phyloP scores from a whole-genome alignment of 169 alveolate species.

The Eimeria praecox region DNA sequence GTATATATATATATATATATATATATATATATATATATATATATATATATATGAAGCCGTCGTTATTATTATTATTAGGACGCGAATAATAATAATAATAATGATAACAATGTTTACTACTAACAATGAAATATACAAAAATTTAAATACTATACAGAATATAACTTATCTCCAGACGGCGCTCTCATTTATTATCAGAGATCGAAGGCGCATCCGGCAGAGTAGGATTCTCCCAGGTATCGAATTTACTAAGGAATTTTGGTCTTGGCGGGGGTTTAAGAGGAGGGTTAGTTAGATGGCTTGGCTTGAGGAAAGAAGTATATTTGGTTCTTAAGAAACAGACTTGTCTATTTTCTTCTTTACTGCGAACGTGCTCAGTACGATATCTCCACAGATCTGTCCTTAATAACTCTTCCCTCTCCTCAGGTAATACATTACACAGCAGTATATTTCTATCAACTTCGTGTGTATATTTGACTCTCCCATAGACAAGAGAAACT shows the following conservation, averaged over 20 bases:
- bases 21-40: too few species aligned
- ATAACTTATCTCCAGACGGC: too few species aligned
- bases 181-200: constrained; percentile 42
- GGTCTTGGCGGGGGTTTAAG: constrained; percentile 91
- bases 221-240: constrained; percentile 90
- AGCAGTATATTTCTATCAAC: constrained; percentile 42
- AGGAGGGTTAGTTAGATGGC: constrained; percentile 88
- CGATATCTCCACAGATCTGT: constrained; percentile 93
- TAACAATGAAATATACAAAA: too few species aligned
- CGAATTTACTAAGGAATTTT: constrained; percentile 85
- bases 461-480: constrained; percentile 92
- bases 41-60: too few species aligned
- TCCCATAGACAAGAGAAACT: constrained; percentile 86
- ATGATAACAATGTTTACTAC: too few species aligned
- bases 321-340: constrained; percentile 88
- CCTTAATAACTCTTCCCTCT: constrained; percentile 89
- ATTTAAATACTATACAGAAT: too few species aligned
- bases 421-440: constrained; percentile 93
- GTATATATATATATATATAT: too few species aligned
- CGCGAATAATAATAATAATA: too few species aligned
- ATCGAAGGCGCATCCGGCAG: constrained; percentile 85
- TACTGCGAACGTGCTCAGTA: constrained; percentile 91
- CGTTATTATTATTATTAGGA: too few species aligned
- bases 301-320: constrained; percentile 45
- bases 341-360: constrained; percentile 91